A percentile compares a stretch with the other conserved stretches of the same genome.
These are phyloP conservation scores for Bacterosira constricta DNA, from an alignment of 108 stramenopile genomes.

Conservation along the genomic window DNA sequence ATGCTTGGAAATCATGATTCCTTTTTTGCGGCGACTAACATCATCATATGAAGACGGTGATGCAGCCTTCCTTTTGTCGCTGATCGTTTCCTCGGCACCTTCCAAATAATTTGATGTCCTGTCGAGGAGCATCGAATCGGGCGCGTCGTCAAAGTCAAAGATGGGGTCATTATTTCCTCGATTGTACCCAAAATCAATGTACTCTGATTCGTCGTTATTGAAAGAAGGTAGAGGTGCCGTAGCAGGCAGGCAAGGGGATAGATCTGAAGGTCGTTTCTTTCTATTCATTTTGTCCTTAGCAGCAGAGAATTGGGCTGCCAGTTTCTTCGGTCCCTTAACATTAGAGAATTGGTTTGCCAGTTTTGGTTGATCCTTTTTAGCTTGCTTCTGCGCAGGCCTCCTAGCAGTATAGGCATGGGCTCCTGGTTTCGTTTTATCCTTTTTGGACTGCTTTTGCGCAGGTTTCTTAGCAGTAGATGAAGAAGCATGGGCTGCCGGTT, in stretches of 20 bases:
- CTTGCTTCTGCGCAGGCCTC: no score
- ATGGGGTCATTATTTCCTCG: not conserved
- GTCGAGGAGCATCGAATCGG: conserved; percentile 4
- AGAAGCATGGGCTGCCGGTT: no score
- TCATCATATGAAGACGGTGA: not conserved
- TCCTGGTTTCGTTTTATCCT: no score
- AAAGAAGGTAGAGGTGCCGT: conserved; percentile 6
- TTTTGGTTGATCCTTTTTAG: no score
- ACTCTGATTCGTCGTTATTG: not conserved
- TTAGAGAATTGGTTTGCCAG: no score
- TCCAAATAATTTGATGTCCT: not conserved
- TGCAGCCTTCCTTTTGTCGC: not conserved
- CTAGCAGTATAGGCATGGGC: no score
- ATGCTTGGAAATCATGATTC: not conserved
- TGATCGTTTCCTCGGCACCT: no score
- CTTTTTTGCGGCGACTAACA: not conserved
- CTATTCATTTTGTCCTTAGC: not conserved
- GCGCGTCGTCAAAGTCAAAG: not conserved
- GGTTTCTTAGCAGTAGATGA: no score
- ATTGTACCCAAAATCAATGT: conserved; percentile 11
- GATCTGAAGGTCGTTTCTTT: not conserved
- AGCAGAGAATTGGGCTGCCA: no score
- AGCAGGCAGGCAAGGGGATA: not conserved
- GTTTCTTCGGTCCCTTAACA: no score
- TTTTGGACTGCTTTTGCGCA: no score